phyloP scores from a whole-genome alignment of 1,284 basidiomycete genomes.

The Apiotrichum mycotoxinovorans region DNA sequence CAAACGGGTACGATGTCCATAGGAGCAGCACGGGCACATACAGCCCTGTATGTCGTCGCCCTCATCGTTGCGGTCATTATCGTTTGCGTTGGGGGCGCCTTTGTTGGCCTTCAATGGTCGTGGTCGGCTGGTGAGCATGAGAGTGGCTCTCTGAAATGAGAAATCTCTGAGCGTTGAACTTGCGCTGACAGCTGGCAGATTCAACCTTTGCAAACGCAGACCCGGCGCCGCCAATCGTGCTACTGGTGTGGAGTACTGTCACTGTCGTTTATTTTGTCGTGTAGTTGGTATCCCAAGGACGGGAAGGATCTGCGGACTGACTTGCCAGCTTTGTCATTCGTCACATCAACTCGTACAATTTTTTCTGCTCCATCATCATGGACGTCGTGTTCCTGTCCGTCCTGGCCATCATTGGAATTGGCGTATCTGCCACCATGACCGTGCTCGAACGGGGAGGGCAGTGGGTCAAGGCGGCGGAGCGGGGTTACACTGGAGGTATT shows the following conservation, averaged over 20 bases:
- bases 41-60: background rate
- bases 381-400: background rate
- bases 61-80: background rate
- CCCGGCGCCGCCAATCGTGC: background rate
- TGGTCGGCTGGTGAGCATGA: background rate
- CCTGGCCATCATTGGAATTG: background rate
- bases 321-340: background rate
- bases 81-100: background rate
- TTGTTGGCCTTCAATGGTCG: background rate
- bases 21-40: background rate
- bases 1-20: background rate
- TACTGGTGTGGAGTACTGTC: background rate
- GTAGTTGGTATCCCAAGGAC: background rate
- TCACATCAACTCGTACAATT: background rate
- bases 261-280: background rate
- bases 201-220: background rate
- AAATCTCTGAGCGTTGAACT: too few relatives aligned
- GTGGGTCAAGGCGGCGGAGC: background rate
- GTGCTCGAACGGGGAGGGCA: background rate
- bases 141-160: too few relatives aligned
- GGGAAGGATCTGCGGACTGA: too few relatives aligned
- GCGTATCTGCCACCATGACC: background rate
- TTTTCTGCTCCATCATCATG: constrained; percentile 2
- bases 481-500: background rate
- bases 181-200: too few relatives aligned